These are phyloP conservation scores for Basipetospora chlamydospora DNA, from an alignment of 2,329 filamentous ascomycete genomes.

Conservation along the genomic window DNA sequence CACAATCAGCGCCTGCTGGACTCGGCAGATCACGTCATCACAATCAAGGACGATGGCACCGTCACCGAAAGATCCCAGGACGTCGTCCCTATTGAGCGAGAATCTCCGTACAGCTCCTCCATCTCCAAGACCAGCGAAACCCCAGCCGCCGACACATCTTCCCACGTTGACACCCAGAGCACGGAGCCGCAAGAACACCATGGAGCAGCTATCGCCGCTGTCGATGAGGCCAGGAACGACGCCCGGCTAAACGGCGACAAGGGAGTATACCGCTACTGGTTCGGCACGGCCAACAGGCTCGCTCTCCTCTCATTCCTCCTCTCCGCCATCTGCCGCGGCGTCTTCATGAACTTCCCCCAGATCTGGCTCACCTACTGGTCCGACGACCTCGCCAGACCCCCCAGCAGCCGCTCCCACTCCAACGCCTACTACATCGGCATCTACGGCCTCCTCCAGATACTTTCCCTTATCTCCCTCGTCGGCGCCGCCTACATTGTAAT, in stretches of 20 bases:
- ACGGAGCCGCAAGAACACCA: too few species aligned
- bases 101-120: too few species aligned
- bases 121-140: too few species aligned
- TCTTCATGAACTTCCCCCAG: slow-evolving; percentile 15
- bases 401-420: slow-evolving; percentile 8
- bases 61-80: slow-evolving; percentile 30
- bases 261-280: slow-evolving; percentile 21
- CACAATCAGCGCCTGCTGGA: slow-evolving; percentile 15
- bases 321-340: slow-evolving; percentile 12
- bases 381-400: slow-evolving; percentile 12
- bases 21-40: slow-evolving; percentile 32
- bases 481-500: slow-evolving; percentile 12
- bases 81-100: too few species aligned
- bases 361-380: slow-evolving; percentile 29
- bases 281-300: slow-evolving; percentile 10
- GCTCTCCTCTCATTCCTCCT: slow-evolving; percentile 10
- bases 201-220: too few species aligned
- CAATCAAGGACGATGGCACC: slow-evolving; percentile 23
- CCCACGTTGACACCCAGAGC: too few species aligned
- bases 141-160: too few species aligned
- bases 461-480: slow-evolving; percentile 8
- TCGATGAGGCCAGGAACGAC: too few species aligned
- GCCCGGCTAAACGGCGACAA: slow-evolving; percentile 18
- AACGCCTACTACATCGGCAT: slow-evolving; percentile 17
- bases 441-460: slow-evolving; percentile 13